Base-by-base conservation (phyloP, 495 filamentous ascomycete species). In the Viridothelium virens region DNA sequence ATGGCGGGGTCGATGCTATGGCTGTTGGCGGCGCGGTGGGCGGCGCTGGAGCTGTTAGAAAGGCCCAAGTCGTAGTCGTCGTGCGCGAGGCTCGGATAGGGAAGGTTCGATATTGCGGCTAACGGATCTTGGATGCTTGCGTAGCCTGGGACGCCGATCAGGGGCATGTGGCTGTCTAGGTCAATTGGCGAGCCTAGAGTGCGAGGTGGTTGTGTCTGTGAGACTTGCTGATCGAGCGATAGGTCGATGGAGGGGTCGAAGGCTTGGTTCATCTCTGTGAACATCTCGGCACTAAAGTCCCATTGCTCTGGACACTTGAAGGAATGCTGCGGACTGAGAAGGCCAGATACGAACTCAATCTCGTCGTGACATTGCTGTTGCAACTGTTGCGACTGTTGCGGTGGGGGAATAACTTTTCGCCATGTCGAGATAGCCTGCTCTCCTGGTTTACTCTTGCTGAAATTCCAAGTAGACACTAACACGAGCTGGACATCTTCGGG, bases 111-210 rank as follows among this genome's bases (percentile, higher is more conserved):
- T 6, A 59, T 59, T 7, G 1, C 31, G 3, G 53, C 31, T 6
- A 59, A 18, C n/a, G 53, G 53, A 36, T 59, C 25, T 36, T 59
- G 53, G 31, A 59, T 9, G 14, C 36, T 59, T 3, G 31, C 6
- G 31, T 59, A 59, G 31, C 31, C 53, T 3, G n/a, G 53, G 36
- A 59, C 5, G 14, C 31, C 53, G 5, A 31, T 53, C 11, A 53
- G 48, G 5, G 48, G 18, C 48, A 53, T 53, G n/a, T 53, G 48
- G n/a, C 48, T n/a, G 48, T 53, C 53, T 18, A 59, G 14, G 9
- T 59, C 53, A 36, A 59, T 59, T 4, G 53, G 53, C 18, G 53
- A 59, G 31, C 53, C 25, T 5, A 36, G 53, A 59, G 53, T 33
- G 18, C 25, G 53, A 36, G 53, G 53, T 9, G 18, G 53, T 14